Percentiles rank a stretch among this genome's conserved stretches.
These are phyloP conservation scores for Aspergillus carlsbadensis DNA, from an alignment of 495 filamentous ascomycete genomes.

Conservation along the genomic window DNA sequence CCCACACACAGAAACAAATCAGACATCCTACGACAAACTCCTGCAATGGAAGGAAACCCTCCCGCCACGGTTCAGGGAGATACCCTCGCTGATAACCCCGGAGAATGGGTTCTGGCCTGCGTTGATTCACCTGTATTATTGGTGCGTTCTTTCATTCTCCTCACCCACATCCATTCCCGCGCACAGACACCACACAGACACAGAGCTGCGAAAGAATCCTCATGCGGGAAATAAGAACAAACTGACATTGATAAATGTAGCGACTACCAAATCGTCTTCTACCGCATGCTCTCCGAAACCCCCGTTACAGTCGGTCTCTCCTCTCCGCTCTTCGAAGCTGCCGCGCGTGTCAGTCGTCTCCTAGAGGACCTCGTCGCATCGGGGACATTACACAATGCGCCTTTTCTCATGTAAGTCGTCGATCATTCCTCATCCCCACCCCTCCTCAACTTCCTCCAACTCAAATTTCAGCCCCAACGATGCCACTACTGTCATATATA, in stretches of 20 bases:
- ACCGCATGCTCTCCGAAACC: conserved; percentile 5
- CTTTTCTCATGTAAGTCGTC: conserved; percentile 2
- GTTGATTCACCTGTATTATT: not conserved
- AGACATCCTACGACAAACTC: not conserved
- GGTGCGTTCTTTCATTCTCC: not conserved
- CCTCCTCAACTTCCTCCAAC: no score
- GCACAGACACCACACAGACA: no score
- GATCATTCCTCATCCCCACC: no score
- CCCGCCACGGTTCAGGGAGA: not conserved
- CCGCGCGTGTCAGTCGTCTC: not conserved
- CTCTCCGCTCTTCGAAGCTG: not conserved
- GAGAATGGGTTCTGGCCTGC: conserved; percentile 1
- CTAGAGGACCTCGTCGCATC: conserved; percentile 1
- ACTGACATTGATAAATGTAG: not conserved
- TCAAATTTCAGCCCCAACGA: no score
- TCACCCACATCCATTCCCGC: no score
- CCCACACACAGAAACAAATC: not conserved
- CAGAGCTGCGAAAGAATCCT: no score
- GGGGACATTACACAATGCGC: not conserved
- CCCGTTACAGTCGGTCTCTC: not conserved
- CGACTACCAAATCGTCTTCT: conserved; percentile 8
- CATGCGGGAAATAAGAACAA: no score
- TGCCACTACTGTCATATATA: no score
- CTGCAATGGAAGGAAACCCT: conserved; percentile 1
- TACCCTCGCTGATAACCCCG: not conserved